Conservation (phyloP, 345 rosid species). For the Trapa bicornis region DNA sequence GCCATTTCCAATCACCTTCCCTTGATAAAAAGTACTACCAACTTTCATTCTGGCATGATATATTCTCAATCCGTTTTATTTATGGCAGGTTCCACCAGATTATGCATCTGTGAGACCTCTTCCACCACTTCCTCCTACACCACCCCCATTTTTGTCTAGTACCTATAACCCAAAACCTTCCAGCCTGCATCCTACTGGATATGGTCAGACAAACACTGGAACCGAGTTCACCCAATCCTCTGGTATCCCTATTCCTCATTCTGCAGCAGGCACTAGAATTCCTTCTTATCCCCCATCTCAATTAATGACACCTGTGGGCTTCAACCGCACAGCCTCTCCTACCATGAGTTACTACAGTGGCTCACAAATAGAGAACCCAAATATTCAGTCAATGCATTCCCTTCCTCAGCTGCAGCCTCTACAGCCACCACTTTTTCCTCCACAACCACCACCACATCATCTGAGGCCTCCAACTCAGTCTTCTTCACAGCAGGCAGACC, state of each 20-base stretch:
- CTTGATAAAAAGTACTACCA: no score
- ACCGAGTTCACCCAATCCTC: constrained; percentile 39
- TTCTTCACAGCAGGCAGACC: constrained; percentile 53
- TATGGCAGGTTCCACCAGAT: constrained; percentile 50
- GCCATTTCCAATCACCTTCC: not conserved
- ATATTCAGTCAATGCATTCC: constrained; percentile 43
- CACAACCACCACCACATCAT: constrained; percentile 78
- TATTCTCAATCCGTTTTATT: not conserved
- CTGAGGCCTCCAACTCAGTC: constrained; percentile 53
- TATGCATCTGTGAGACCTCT: constrained; percentile 51
- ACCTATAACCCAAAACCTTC: constrained; percentile 54
- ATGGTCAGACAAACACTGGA: constrained; percentile 43
- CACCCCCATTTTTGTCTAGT: constrained; percentile 75
- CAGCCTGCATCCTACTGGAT: constrained; percentile 42
- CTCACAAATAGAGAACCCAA: constrained; percentile 45
- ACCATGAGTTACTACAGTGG: constrained; percentile 46
- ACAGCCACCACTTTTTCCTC: constrained; percentile 72
- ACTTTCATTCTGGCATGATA: not conserved
- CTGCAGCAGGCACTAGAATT: constrained; percentile 38
- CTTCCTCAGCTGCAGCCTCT: constrained; percentile 58
- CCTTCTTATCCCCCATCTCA: constrained; percentile 54
- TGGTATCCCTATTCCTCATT: constrained; percentile 29
- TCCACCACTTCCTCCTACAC: constrained; percentile 76
- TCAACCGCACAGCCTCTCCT: constrained; percentile 51
- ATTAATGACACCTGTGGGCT: constrained; percentile 54